These are phyloP conservation scores for Rubus idaeus DNA, from an alignment of 306 rosid genomes.

Conservation along the genomic window DNA sequence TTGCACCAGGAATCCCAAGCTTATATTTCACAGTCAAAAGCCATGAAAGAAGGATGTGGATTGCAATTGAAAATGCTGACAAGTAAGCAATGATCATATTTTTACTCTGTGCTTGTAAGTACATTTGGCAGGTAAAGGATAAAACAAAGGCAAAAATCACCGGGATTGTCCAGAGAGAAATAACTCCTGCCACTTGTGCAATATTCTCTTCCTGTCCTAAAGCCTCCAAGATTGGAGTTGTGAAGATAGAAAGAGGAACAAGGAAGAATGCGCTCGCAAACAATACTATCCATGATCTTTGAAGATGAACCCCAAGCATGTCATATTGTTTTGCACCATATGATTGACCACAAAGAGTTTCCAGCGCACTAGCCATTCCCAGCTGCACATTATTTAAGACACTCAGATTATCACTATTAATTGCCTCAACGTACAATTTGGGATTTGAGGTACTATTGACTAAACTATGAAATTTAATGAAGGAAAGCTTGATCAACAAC, in stretches of 20 bases:
- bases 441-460: too few relatives aligned
- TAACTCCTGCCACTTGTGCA: conserved; percentile 44
- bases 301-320: conserved; percentile 67
- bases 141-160: conserved; percentile 35
- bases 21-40: conserved; percentile 49
- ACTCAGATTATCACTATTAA: neutral
- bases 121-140: conserved; percentile 60
- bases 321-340: conserved; percentile 54
- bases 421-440: too few relatives aligned
- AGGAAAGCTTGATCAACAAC: too few relatives aligned
- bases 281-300: conserved; percentile 66
- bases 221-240: conserved; percentile 43
- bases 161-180: conserved; percentile 53
- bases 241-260: conserved; percentile 49
- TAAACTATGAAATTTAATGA: too few relatives aligned
- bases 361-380: conserved; percentile 74
- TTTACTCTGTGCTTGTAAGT: conserved; percentile 64
- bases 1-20: conserved; percentile 56
- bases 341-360: conserved; percentile 72
- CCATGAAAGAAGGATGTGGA: conserved; percentile 51
- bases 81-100: conserved; percentile 52
- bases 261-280: conserved; percentile 30
- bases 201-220: conserved; percentile 50
- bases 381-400: conserved; percentile 32
- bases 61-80: conserved; percentile 43